Base-by-base conservation (phyloP, 2,329 filamentous ascomycete genomes). In the Beauveria bassiana region DNA sequence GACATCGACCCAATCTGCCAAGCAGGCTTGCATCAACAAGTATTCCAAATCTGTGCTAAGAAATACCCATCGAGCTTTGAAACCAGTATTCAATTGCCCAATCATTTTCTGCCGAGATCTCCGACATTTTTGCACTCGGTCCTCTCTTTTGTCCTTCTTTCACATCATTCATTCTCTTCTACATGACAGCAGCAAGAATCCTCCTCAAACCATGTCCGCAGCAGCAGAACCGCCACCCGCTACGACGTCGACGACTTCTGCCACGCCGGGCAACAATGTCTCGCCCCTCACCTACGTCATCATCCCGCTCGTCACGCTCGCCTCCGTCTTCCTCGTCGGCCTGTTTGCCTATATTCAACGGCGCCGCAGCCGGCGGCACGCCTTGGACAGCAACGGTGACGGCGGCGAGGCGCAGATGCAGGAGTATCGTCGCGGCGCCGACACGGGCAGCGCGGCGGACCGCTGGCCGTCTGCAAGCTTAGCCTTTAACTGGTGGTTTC, bases 201-300 rank as follows among this genome's bases (percentile, higher is more conserved):
- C 45, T 31, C 55, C 18, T 12, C 26, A 26, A 26, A 24, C 49
- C 38, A 59, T 59, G 57, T 43, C 57, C 12, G 20, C 56, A 22
- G 45, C 57, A 59, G 52, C 57, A 59, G 47, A 59, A 20, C 43
- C 55, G 45, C 43, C 55, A 26, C 43, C 55, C 31, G 6, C 47
- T 10, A 10, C 22, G 40, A 18, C 47, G 47, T 9, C 38, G 51
- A 43, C 52, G 12, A 34, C 4, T 40, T 24, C 40, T 34, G 47
- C 38, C 38, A 9, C 47, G 26, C 49, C 49, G 1, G 22, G 12
- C 47, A 59, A 26, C 20, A 22, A 31, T 0, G n/a, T 60, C 63
- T 78, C 80, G 66, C 82, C 82, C 65, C 82, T 85, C 70, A 77
- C 82, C 66, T 85, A 84, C 73, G 76, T 86, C 53, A 76, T 81